Evolutionary conservation across 805 yeast genomes (phyloP).

Genomic region (Myxozyma nipponensis): DNA sequence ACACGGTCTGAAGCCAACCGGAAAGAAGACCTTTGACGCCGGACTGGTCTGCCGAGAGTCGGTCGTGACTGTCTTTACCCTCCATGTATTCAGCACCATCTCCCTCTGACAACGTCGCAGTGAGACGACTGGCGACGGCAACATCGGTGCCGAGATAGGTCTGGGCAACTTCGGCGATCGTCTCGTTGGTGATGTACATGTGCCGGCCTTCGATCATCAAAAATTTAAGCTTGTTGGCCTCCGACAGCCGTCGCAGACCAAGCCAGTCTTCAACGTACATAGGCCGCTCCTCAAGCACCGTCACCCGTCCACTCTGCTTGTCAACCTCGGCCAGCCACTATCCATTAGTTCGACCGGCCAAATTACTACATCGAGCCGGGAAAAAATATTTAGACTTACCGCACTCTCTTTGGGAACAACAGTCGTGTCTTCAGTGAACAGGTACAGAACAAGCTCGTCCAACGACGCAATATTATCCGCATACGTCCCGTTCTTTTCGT

Average conservation of each 20-base stretch:
- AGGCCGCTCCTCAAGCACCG: slow-evolving; percentile 49
- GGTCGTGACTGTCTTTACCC: background rate
- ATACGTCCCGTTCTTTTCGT: slow-evolving; percentile 41
- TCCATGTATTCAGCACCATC: background rate
- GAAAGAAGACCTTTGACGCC: background rate
- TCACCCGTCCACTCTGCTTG: slow-evolving; percentile 40
- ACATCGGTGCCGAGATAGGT: slow-evolving; percentile 42
- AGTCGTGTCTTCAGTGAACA: slow-evolving; percentile 61
- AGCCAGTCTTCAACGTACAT: slow-evolving; percentile 54
- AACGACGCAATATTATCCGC: slow-evolving; percentile 43
- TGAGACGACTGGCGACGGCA: background rate
- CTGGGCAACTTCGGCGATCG: slow-evolving; percentile 44
- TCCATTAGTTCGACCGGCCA: background rate
- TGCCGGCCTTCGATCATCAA: slow-evolving; percentile 54
- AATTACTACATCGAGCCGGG: background rate
- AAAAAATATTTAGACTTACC: slow-evolving; percentile 34
- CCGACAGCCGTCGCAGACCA: slow-evolving; percentile 53
- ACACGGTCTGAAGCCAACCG: slow-evolving; percentile 1
- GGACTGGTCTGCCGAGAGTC: background rate
- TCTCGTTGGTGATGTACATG: slow-evolving; percentile 58
- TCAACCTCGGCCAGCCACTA: slow-evolving; percentile 54
- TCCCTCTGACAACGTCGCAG: background rate
- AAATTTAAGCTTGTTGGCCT: slow-evolving; percentile 46
- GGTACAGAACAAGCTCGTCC: slow-evolving; percentile 54
- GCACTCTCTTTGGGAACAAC: slow-evolving; percentile 71